These are phyloP conservation scores for Penicillium sp. DNA, from an alignment of 2,329 filamentous ascomycete species.

Conservation along the genomic window DNA sequence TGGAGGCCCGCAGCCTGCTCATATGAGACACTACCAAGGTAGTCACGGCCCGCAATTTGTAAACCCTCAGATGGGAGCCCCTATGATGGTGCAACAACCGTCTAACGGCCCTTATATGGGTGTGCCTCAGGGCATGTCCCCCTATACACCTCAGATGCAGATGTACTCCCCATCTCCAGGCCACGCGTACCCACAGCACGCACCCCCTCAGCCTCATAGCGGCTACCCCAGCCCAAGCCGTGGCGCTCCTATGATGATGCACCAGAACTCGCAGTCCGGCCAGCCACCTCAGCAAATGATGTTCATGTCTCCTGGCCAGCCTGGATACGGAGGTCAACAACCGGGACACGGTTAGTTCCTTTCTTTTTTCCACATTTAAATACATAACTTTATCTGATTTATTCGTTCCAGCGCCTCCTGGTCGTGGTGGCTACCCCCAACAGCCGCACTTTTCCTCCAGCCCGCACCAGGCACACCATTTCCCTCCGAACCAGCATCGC, in stretches of 20 bases:
- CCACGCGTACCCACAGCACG: constrained; percentile 62
- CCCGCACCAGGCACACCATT: constrained; percentile 65
- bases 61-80: constrained; percentile 71
- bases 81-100: constrained; percentile 80
- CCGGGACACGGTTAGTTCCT: constrained; percentile 69
- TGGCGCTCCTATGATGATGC: constrained; percentile 88
- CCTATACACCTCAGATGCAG: constrained; percentile 69
- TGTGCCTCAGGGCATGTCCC: constrained; percentile 69
- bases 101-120: constrained; percentile 69
- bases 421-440: constrained; percentile 60
- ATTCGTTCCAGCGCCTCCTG: constrained; percentile 55
- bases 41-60: constrained; percentile 66
- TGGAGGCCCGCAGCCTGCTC: constrained; percentile 68
- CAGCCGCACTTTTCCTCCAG: constrained; percentile 66
- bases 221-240: constrained; percentile 89
- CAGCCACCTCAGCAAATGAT: constrained; percentile 68
- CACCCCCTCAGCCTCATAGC: constrained; percentile 58
- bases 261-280: constrained; percentile 90
- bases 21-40: constrained; percentile 71
- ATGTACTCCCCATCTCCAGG: constrained; percentile 79
- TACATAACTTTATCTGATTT: constrained; percentile 12
- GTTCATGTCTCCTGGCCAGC: constrained; percentile 75
- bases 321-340: constrained; percentile 69
- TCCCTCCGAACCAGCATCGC: constrained; percentile 59
- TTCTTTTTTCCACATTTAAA: background rate